A percentile compares a stretch with the other conserved stretches of the same genome.
Conservation (phyloP, 805 yeast genomes). For the Monosporozyma unispora region DNA sequence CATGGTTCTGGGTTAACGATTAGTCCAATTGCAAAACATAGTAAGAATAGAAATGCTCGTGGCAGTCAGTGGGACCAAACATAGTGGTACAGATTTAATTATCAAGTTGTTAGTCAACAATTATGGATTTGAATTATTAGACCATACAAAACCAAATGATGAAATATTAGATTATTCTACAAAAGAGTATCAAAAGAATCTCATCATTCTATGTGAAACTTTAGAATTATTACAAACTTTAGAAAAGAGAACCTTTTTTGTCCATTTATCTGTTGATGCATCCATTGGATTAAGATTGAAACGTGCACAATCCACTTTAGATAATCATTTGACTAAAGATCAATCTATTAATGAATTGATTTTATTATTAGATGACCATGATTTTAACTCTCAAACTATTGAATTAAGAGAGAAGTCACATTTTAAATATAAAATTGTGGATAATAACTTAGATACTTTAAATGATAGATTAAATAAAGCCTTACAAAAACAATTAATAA, state of each 20-base stretch:
- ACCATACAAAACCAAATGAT: conserved; percentile 14
- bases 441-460: not conserved
- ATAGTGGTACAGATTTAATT: conserved; percentile 18
- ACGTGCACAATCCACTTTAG: conserved; percentile 12
- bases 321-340: conserved; percentile 7
- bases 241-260: conserved; percentile 70
- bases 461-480: conserved; percentile 8
- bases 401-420: conserved; percentile 20
- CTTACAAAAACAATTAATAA: conserved; percentile 9
- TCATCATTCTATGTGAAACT: conserved; percentile 44
- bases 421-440: conserved; percentile 16
- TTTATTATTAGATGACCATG: conserved; percentile 23
- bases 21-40: not conserved
- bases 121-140: conserved; percentile 14
- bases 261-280: conserved; percentile 72
- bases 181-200: conserved; percentile 51
- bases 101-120: conserved; percentile 9
- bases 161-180: conserved; percentile 56
- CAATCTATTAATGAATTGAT: conserved; percentile 31
- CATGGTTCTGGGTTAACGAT: not conserved
- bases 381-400: conserved; percentile 13
- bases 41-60: conserved; percentile 14
- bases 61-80: conserved; percentile 23
- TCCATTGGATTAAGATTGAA: conserved; percentile 43
- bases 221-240: conserved; percentile 38